Evolutionary conservation across 2,329 filamentous ascomycete species (phyloP), one percentile per base, ranked within the genome.

Genomic region (Arachnopeziza araneosa): DNA sequence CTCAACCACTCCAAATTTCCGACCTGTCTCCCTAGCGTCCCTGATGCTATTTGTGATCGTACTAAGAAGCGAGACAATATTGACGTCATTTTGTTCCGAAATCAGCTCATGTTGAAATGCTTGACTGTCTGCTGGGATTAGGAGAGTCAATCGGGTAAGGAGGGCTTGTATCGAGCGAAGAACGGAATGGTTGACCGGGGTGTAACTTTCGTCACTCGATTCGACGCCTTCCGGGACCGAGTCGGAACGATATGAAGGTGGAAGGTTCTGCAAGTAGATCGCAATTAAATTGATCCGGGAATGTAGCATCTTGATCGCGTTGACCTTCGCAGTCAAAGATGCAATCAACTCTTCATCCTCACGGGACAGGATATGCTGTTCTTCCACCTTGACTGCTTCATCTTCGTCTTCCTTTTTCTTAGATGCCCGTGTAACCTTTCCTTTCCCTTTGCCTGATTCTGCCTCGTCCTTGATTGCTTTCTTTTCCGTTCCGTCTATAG

Each of bases 271-370:
- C 53, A 99, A 84, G 72, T 97, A 98, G n/a, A 80, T 80, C 61
- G 83, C 82, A 66, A 93, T 82, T 59, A 93, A 81, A 52, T 83
- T 81, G 67, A 95, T 84, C 55, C 90, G 85, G 7, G 87, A 84
- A 69, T 93, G 87, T 26, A 99, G 84, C 86, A 96, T 97, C 76
- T 92, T 93, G 70, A 97, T 88, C 24, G 95, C 93, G 74, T 97
- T 98, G 64, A 89, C 84, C 70, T 96, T 96, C 62, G 92, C 89
- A 26, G 88, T 95, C 23, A 99, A 84, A 19, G 83, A 78, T 24
- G 83, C 79, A 58, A 87, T 79, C 71, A 83, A 78, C 72, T 87
- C 84, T 58, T 86, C 81, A 63, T 87, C 84, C 62, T 84, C 83
- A 21, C 77, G 75, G 0, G 79, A 80, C n/a, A 87, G 75, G 71